Evolutionary conservation across 352 stramenopile genomes (phyloP).

Genomic region (Phytophthora pini): DNA sequence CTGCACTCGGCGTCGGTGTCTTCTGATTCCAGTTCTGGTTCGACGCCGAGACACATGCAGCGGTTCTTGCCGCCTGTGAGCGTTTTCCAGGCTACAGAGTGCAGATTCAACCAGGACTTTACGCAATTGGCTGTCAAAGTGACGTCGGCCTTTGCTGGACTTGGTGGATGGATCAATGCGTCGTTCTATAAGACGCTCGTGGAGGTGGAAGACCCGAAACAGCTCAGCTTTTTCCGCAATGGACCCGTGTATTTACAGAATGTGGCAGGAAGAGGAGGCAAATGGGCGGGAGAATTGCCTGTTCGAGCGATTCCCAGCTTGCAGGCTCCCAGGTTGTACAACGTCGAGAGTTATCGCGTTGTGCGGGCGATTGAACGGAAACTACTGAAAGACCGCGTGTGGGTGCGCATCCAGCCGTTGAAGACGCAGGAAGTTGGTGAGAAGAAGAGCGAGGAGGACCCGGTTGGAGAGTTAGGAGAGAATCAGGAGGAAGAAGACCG

Average conservation of each 20-base stretch:
- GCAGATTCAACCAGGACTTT: conserved; percentile 75
- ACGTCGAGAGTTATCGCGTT: conserved; percentile 62
- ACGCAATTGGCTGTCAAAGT: conserved; percentile 72
- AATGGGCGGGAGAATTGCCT: conserved; percentile 68
- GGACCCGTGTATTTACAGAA: conserved; percentile 71
- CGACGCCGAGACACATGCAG: conserved; percentile 39
- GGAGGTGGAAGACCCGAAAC: conserved; percentile 61
- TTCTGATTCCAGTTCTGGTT: not conserved
- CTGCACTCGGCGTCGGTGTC: conserved; percentile 32
- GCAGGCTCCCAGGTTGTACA: conserved; percentile 58
- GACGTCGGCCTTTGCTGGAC: conserved; percentile 59
- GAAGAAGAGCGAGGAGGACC: conserved; percentile 28
- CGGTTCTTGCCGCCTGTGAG: conserved; percentile 67
- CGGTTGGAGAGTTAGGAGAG: conserved; percentile 11
- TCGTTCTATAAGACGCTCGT: conserved; percentile 60
- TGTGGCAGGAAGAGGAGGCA: conserved; percentile 58
- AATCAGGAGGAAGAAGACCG: conserved; percentile 27
- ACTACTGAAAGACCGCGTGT: conserved; percentile 78
- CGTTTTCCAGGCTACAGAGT: conserved; percentile 75
- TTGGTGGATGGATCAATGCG: conserved; percentile 72
- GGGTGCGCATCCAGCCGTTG: conserved; percentile 55
- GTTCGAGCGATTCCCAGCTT: conserved; percentile 69
- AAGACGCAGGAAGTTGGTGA: conserved; percentile 14
- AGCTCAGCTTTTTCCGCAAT: conserved; percentile 30
- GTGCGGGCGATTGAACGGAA: conserved; percentile 68